Base-by-base conservation (phyloP, 176 grass and related monocot genomes). In the Avena insularis region DNA sequence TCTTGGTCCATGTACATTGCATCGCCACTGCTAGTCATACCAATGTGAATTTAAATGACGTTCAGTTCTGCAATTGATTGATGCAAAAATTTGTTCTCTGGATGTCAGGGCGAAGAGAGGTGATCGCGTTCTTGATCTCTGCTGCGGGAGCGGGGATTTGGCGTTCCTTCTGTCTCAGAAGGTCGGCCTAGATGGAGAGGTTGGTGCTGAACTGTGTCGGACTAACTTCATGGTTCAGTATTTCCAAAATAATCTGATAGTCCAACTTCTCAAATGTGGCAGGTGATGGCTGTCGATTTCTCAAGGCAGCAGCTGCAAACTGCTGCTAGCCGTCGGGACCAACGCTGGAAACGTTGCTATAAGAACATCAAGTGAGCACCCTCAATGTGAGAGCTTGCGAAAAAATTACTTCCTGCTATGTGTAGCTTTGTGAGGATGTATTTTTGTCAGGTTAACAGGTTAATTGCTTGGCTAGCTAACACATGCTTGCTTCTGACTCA, bases 121-220 rank as follows among this genome's bases (percentile, higher is more conserved):
- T 29, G 90, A 94, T 87, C 87, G 88, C 10, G 90, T 91, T 81
- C 94, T 98, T 79, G 96, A 98, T 98, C 87, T 98, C 64, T 98
- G 96, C 72, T 98, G 96, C 57, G 96, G 93, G 62, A 96, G 96
- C 25, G 90, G 96, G 9, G 96, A 98, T 93, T 85, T 98, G 79
- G 79, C 90, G 1, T 98, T 96, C 78, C 89, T 94, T 58, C 83
- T 94, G 40, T 94, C 92, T 43, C 88, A 92, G 86, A 98, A 96
- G 80, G 93, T 96, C 56, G 96, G 92, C 73, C n/a, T 89, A 8
- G 87, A 96, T 35, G 96, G 96, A 83, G 82, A 98, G 93, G 96
- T 98, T 53, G 49, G 85, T 87, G 17, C 27, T 84, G 75, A 15
- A 77, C 76, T 76, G 25, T 71, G 25, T 71, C 20, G 79, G 3